Evolutionary conservation across 176 grass and related monocot species (phyloP), one percentile per base, ranked within the genome.

Genomic region (Saccharum officinarum): DNA sequence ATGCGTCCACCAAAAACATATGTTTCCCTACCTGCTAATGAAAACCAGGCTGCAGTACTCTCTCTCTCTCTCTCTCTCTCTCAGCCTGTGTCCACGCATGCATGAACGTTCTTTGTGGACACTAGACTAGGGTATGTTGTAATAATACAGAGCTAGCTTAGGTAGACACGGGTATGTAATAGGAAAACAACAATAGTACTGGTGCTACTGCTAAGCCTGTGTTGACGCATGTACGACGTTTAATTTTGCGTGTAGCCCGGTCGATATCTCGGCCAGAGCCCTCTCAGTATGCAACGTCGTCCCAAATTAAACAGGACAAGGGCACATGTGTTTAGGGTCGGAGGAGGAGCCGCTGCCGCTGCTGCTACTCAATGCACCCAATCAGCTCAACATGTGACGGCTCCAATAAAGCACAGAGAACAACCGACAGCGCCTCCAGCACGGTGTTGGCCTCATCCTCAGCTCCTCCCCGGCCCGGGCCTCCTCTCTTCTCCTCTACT

Each of bases 341-440:
- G 84, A 20, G 64, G 55, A n/a, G 44, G 46, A 5, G 55, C 55
- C 8, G 55, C 55, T 0, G 46, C 46, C 12, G 54, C 22, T 22
- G 72, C 60, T 12, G 50, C 66, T 62, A 44, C 74, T 92, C 71
- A 84, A 92, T 92, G 86, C 83, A 87, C 77, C 89, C 86, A 83
- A 86, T 88, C 85, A 89, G 67, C 86, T 88, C 78, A 81, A 93
- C 95, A 91, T 90, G 95, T 94, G 95, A 94, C 84, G 89, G 82
- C 88, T 89, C 90, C 86, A 91, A 94, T 89, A 75, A 86, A 87
- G 90, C 93, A 92, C 77, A 88, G 86, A 94, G 84, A 94, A 91
- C 79, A 97, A 92, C 90, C 88, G 88, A 97, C 92, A 97, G 82
- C 42, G 81, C 86, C 77, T 88, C 88, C 77, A 95, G 86, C 92